These are phyloP conservation scores for Turnera subulata DNA, from an alignment of 345 rosid genomes.

Conservation along the genomic window DNA sequence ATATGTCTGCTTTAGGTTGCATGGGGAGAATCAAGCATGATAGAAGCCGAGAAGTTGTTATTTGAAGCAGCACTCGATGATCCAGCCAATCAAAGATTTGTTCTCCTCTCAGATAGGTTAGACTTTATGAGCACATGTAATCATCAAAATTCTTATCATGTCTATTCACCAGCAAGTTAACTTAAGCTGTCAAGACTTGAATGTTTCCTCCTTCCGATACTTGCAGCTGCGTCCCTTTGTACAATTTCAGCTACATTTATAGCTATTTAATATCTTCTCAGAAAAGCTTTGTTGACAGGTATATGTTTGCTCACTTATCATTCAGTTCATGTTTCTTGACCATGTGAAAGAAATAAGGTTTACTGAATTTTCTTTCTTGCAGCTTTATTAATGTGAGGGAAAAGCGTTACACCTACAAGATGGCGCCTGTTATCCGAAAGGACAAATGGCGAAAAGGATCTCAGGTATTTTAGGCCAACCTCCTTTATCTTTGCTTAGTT, in stretches of 20 bases:
- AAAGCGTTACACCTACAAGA: constrained; percentile 19
- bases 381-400: constrained; percentile 24
- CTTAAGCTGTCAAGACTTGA: neutral
- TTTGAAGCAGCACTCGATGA: constrained; percentile 22
- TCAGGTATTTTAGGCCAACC: constrained; percentile 21
- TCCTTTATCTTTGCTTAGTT: too few relatives aligned
- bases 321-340: neutral
- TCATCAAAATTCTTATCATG: neutral
- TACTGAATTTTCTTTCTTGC: neutral
- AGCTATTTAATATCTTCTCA: constrained; percentile 20
- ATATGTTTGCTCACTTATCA: too few relatives aligned
- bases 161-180: neutral
- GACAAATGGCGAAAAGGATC: constrained; percentile 33
- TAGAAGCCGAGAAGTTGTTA: constrained; percentile 26
- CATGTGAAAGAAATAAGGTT: neutral
- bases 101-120: constrained; percentile 26
- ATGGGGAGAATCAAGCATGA: constrained; percentile 31
- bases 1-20: too few relatives aligned
- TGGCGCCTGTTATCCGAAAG: constrained; percentile 20
- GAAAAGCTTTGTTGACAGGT: constrained; percentile 27
- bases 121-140: neutral
- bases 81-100: constrained; percentile 27
- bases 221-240: constrained; percentile 26
- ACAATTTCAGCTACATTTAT: constrained; percentile 20
- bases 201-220: neutral